phyloP scores from a whole-genome alignment of 1,284 basidiomycete species.

The Cutaneotrichosporon daszewskae region DNA sequence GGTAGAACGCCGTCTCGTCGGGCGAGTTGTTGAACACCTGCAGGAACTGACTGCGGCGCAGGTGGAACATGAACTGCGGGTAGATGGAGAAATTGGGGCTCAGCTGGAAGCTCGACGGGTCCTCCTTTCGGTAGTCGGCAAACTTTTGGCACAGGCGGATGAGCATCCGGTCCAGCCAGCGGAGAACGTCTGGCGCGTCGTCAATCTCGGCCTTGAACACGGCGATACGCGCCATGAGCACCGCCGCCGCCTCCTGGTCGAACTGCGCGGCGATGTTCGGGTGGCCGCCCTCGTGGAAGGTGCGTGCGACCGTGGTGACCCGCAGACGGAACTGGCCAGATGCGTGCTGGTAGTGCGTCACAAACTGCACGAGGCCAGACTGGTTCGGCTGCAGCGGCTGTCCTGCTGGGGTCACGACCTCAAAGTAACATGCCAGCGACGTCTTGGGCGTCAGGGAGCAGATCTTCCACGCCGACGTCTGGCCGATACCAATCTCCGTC shows the following conservation, averaged over 20 bases:
- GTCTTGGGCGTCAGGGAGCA: constrained; percentile 85
- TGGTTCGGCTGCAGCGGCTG: constrained; percentile 87
- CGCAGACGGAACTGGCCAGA: constrained; percentile 90
- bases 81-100: constrained; percentile 98
- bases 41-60: constrained; percentile 93
- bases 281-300: constrained; percentile 94
- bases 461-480: constrained; percentile 99
- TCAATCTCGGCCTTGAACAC: constrained; percentile 99
- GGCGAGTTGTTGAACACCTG: constrained; percentile 99
- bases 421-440: constrained; percentile 91
- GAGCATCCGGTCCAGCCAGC: constrained; percentile 98
- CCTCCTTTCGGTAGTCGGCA: constrained; percentile 97
- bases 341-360: constrained; percentile 97
- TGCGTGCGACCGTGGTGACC: constrained; percentile 93
- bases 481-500: constrained; percentile 98
- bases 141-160: constrained; percentile 99
- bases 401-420: constrained; percentile 97
- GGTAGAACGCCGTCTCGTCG: constrained; percentile 98
- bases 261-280: constrained; percentile 89
- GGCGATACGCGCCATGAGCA: constrained; percentile 97
- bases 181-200: constrained; percentile 91
- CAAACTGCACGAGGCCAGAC: constrained; percentile 94
- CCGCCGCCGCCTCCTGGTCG: constrained; percentile 97
- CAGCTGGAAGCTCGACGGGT: constrained; percentile 87
- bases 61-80: constrained; percentile 99